Conservation (phyloP, 495 filamentous ascomycete genomes). For the Penicillium canariense region DNA sequence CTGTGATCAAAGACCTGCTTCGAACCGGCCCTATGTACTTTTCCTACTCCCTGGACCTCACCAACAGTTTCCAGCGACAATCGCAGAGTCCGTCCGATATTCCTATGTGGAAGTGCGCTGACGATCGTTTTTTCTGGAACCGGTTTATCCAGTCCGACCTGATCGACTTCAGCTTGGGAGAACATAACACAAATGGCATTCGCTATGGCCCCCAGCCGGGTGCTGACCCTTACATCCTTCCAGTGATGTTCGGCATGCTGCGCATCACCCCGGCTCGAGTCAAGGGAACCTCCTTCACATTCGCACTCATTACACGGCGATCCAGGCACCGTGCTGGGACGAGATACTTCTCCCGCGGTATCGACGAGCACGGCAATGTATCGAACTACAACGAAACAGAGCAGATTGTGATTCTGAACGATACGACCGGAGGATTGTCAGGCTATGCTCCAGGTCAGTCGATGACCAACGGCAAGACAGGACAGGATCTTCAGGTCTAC, state of each 20-base stretch:
- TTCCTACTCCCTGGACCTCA: slow-evolving; percentile 92
- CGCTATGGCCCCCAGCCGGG: slow-evolving; percentile 68
- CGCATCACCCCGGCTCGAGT: slow-evolving; percentile 79
- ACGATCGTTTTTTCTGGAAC: slow-evolving; percentile 99
- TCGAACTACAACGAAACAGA: slow-evolving; percentile 99
- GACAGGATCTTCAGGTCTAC: slow-evolving; percentile 79
- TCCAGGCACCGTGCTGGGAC: slow-evolving; percentile 86
- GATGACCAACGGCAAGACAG: slow-evolving; percentile 68
- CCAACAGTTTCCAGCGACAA: slow-evolving; percentile 92
- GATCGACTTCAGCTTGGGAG: slow-evolving; percentile 72
- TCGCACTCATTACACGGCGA: slow-evolving; percentile 82
- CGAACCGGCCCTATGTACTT: slow-evolving; percentile 93
- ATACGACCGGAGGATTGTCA: slow-evolving; percentile 65
- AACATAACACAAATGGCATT: slow-evolving; percentile 37
- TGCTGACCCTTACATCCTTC: slow-evolving; percentile 90
- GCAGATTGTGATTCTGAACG: slow-evolving; percentile 84
- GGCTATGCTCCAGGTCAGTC: slow-evolving; percentile 77
- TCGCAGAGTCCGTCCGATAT: slow-evolving; percentile 61
- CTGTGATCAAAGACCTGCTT: slow-evolving; percentile 72
- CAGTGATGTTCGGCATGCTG: slow-evolving; percentile 92
- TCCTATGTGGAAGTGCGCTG: slow-evolving; percentile 87
- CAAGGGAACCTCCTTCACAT: slow-evolving; percentile 76
- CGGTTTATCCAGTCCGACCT: slow-evolving; percentile 85
- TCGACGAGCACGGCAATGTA: slow-evolving; percentile 90
- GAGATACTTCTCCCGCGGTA: slow-evolving; percentile 87